Conservation (phyloP, 1,284 basidiomycete genomes). For the Sanguinoderma infundibulare region DNA sequence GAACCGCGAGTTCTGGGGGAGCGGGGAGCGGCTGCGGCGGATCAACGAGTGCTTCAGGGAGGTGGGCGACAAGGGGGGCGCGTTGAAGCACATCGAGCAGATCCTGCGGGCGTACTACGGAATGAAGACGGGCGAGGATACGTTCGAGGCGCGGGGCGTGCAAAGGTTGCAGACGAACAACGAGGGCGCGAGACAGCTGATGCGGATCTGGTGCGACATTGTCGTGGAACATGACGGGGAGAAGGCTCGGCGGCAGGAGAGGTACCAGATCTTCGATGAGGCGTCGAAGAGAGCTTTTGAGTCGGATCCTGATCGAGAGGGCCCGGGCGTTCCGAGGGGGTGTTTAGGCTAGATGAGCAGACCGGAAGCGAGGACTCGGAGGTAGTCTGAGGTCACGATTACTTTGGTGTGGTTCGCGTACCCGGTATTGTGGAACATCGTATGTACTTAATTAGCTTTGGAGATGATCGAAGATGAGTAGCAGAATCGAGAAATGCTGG, state of each 20-base stretch:
- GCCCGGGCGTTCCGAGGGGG: too few species aligned
- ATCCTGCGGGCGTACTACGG: background rate
- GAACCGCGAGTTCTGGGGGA: background rate
- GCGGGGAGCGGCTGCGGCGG: background rate
- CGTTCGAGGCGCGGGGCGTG: background rate
- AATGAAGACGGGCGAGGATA: background rate
- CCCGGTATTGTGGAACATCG: too few species aligned
- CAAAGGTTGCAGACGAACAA: background rate
- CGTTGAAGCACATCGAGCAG: background rate
- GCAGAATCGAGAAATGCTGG: too few species aligned
- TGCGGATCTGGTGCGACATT: conserved; percentile 2
- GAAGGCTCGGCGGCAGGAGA: background rate
- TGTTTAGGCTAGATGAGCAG: too few species aligned
- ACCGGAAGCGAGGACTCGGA: too few species aligned
- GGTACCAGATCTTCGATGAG: background rate
- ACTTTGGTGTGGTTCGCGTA: too few species aligned
- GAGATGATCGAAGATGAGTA: too few species aligned
- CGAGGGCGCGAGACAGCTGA: conserved; percentile 4
- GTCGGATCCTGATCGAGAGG: too few species aligned
- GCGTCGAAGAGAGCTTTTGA: background rate
- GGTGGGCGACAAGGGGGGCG: background rate
- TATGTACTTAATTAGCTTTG: too few species aligned
- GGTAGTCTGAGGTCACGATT: too few species aligned
- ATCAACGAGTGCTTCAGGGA: conserved; percentile 1
- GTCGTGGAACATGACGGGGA: background rate